phyloP scores from a whole-genome alignment of 257 asterid species.

The Catharanthus roseus region DNA sequence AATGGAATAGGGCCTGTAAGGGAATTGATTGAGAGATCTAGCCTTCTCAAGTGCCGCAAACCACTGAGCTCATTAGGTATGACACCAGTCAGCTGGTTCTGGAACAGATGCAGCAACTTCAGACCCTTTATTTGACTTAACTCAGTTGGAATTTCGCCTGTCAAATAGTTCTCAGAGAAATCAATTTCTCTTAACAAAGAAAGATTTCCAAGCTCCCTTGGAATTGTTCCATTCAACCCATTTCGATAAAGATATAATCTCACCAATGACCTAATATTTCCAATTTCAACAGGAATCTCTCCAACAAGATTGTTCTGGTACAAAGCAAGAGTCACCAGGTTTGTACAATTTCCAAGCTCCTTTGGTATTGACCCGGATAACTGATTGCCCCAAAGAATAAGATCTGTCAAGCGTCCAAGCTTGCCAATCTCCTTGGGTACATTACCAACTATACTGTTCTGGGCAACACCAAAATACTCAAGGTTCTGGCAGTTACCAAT shows the following conservation, averaged over 20 bases:
- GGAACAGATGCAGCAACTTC: slow-evolving; percentile 54
- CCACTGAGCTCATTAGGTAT: slow-evolving; percentile 66
- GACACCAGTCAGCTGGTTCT: slow-evolving; percentile 64
- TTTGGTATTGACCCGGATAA: slow-evolving; percentile 65
- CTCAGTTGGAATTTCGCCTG: slow-evolving; percentile 70
- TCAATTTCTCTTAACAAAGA: slow-evolving; percentile 53
- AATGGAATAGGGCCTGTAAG: slow-evolving; percentile 80
- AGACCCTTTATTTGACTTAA: slow-evolving; percentile 45
- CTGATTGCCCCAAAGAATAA: slow-evolving; percentile 72
- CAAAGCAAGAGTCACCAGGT: slow-evolving; percentile 56
- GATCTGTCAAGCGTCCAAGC: slow-evolving; percentile 49
- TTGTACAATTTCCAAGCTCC: slow-evolving; percentile 70
- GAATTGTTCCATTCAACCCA: slow-evolving; percentile 71
- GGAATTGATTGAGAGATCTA: slow-evolving; percentile 71
- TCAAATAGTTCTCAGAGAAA: slow-evolving; percentile 72
- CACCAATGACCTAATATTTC: slow-evolving; percentile 37
- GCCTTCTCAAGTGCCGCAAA: slow-evolving; percentile 55
- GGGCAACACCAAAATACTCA: slow-evolving; percentile 70
- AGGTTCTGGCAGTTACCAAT: slow-evolving; percentile 57
- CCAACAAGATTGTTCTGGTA: slow-evolving; percentile 72
- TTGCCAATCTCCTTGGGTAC: slow-evolving; percentile 74
- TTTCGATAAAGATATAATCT: slow-evolving; percentile 64
- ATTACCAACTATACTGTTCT: slow-evolving; percentile 56
- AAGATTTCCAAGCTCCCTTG: slow-evolving; percentile 77
- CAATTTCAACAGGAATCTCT: slow-evolving; percentile 67